phyloP scores from a whole-genome alignment of 1,284 basidiomycete genomes.

The Sphaerobolus stellatus region DNA sequence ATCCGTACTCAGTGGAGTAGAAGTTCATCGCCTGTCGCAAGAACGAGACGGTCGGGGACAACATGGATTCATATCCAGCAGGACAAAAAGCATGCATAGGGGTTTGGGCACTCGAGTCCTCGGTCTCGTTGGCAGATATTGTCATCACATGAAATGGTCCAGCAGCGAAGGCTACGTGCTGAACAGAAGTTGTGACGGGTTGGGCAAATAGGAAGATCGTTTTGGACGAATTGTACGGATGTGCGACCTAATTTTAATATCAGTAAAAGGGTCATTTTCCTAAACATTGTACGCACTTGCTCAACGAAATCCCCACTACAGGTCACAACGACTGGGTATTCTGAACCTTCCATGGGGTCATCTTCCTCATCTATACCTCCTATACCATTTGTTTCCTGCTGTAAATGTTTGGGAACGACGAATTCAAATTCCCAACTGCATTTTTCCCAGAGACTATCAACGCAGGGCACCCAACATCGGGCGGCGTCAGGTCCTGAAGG shows the following conservation, averaged over 20 bases:
- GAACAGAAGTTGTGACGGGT: constrained; percentile 84
- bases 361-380: constrained; percentile 48
- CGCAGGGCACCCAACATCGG: constrained; percentile 95
- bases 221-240: constrained; percentile 93
- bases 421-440: constrained; percentile 99
- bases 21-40: constrained; percentile 90
- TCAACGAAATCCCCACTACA: constrained; percentile 94
- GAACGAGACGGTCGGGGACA: constrained; percentile 70
- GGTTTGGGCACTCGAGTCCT: constrained; percentile 64
- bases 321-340: constrained; percentile 80
- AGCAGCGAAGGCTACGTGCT: constrained; percentile 94
- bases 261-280: not conserved
- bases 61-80: constrained; percentile 70
- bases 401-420: constrained; percentile 85
- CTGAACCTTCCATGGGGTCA: constrained; percentile 45
- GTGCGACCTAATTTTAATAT: constrained; percentile 63
- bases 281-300: constrained; percentile 56
- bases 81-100: constrained; percentile 93
- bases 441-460: constrained; percentile 94
- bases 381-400: constrained; percentile 47
- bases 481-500: constrained; percentile 88
- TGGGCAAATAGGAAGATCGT: constrained; percentile 95
- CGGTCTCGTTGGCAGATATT: constrained; percentile 50
- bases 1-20: constrained; percentile 90
- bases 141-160: constrained; percentile 88